Evolutionary conservation across 2,329 filamentous ascomycete genomes (phyloP).

Genomic region (Sclerotinia subarctica): DNA sequence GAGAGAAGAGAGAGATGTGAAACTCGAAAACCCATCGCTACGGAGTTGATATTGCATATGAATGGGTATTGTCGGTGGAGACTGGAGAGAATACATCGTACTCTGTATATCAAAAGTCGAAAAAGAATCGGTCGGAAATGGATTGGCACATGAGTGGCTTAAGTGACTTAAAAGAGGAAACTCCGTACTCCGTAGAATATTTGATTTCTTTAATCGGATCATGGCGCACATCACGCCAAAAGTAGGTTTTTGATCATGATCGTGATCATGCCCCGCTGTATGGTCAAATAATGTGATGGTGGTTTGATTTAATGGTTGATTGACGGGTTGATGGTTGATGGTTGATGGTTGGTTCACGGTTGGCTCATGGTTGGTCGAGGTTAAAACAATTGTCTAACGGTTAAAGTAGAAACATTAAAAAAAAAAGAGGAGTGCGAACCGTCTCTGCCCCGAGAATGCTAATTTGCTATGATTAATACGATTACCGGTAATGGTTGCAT

Average conservation of each 20-base stretch:
- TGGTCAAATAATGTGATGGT: too few species aligned
- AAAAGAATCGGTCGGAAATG: conserved; percentile 7
- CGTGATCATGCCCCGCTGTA: too few species aligned
- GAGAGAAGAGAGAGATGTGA: not conserved
- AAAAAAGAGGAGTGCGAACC: not conserved
- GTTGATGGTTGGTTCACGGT: not conserved
- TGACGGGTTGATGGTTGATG: too few species aligned
- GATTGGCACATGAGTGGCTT: not conserved
- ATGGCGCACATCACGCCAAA: not conserved
- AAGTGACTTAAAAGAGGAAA: not conserved
- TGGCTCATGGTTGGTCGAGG: not conserved
- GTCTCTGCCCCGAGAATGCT: not conserved
- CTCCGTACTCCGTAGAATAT: not conserved
- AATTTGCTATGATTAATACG: not conserved
- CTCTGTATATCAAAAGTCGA: not conserved
- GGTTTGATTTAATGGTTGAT: too few species aligned
- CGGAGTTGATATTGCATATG: too few species aligned
- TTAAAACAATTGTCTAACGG: not conserved
- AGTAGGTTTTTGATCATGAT: not conserved
- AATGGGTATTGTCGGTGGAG: not conserved
- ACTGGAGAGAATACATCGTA: conserved; percentile 7
- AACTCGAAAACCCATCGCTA: not conserved
- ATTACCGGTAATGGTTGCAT: not conserved
- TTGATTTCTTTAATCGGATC: not conserved
- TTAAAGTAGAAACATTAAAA: not conserved